Evolutionary conservation across 352 stramenopile genomes (phyloP).

Genomic region (Globisporangium sylvaticum): DNA sequence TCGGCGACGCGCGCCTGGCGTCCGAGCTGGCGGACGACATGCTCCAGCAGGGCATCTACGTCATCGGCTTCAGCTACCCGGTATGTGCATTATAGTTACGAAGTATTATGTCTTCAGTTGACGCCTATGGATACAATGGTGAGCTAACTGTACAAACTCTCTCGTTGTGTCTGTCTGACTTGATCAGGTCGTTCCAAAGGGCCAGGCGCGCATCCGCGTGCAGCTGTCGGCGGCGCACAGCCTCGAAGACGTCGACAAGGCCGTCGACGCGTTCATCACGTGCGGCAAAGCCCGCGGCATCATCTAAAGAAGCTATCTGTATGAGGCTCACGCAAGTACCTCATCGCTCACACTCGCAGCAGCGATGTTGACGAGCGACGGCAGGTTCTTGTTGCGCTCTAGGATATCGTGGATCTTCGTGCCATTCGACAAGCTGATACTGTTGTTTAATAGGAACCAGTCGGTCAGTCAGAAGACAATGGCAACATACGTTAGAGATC

Average conservation of each 20-base stretch:
- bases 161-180: background rate
- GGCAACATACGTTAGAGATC: background rate
- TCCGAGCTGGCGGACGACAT: constrained; percentile 89
- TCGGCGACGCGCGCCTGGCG: constrained; percentile 89
- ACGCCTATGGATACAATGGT: background rate
- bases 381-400: constrained; percentile 45
- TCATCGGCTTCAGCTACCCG: constrained; percentile 93
- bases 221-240: constrained; percentile 91
- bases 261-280: constrained; percentile 90
- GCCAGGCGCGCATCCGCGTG: constrained; percentile 89
- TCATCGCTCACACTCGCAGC: background rate
- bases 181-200: constrained; percentile 86
- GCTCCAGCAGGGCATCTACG: constrained; percentile 92
- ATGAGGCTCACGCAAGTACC: background rate
- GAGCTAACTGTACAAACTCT: background rate
- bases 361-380: constrained; percentile 47
- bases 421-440: constrained; percentile 43
- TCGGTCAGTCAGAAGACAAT: constrained; percentile 16
- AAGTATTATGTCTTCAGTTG: background rate
- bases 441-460: constrained; percentile 16
- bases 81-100: constrained; percentile 54
- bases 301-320: constrained; percentile 30
- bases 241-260: constrained; percentile 89
- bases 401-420: constrained; percentile 39
- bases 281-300: constrained; percentile 80